Conservation (phyloP, 805 yeast genomes). For the Maudiozyma barnettii region DNA sequence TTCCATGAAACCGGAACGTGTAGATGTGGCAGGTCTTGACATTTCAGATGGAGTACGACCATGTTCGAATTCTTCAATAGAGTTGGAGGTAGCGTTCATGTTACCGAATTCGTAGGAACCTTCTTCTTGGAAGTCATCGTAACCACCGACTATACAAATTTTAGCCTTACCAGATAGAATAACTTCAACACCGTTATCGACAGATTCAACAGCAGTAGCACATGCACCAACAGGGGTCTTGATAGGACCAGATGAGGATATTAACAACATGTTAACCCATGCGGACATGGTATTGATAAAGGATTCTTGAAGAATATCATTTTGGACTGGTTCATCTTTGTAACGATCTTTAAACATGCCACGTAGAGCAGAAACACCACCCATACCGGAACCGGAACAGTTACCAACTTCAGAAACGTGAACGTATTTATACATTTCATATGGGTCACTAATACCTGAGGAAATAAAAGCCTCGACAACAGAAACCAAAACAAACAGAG, state of each 20-base stretch:
- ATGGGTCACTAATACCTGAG: conserved; percentile 96
- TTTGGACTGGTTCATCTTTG: conserved; percentile 89
- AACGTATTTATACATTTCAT: conserved; percentile 95
- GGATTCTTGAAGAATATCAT: conserved; percentile 94
- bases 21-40: conserved; percentile 96
- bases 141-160: conserved; percentile 96
- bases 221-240: conserved; percentile 99
- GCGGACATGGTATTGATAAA: conserved; percentile 99
- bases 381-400: conserved; percentile 99
- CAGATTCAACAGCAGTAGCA: conserved; percentile 97
- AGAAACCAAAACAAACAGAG: conserved; percentile 84
- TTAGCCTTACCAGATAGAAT: conserved; percentile 90
- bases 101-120: conserved; percentile 96
- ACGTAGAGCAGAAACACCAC: conserved; percentile 94
- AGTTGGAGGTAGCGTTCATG: conserved; percentile 96
- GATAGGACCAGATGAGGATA: conserved; percentile 97
- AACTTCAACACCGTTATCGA: conserved; percentile 92
- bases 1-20: conserved; percentile 98
- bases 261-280: conserved; percentile 97
- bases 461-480: conserved; percentile 90
- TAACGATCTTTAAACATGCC: conserved; percentile 97
- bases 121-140: conserved; percentile 98
- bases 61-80: conserved; percentile 76
- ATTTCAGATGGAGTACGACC: conserved; percentile 98
- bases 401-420: conserved; percentile 98